Evolutionary conservation across 1,284 basidiomycete genomes (phyloP).

Genomic region (Thecaphora thlaspeos): DNA sequence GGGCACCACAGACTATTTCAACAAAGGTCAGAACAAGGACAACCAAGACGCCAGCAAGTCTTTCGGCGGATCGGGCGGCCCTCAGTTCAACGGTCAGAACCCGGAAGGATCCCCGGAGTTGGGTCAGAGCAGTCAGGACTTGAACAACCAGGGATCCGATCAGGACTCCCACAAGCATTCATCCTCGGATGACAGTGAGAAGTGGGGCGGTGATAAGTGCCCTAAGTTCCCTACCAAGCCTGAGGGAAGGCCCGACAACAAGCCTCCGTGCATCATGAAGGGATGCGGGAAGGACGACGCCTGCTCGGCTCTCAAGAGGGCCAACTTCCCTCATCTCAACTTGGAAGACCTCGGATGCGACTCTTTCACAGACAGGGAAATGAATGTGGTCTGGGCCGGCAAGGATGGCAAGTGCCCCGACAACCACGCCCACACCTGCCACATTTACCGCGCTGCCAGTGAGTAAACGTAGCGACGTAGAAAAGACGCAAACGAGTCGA

Average conservation of each 20-base stretch:
- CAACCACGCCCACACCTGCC: slow-evolving; percentile 15
- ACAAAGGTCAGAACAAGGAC: too few relatives aligned
- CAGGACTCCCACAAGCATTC: too few relatives aligned
- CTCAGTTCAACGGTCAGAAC: too few relatives aligned
- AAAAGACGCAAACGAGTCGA: too few relatives aligned
- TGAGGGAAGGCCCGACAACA: slow-evolving; percentile 4
- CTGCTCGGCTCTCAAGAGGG: slow-evolving; percentile 35
- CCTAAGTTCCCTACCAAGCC: slow-evolving; percentile 25
- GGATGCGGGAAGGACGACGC: slow-evolving; percentile 21
- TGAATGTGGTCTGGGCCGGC: background rate
- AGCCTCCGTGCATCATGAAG: slow-evolving; percentile 25
- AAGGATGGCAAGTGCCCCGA: background rate
- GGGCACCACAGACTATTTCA: too few relatives aligned
- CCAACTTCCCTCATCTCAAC: background rate
- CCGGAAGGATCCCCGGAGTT: too few relatives aligned
- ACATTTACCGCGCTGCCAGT: slow-evolving; percentile 8
- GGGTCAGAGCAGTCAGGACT: too few relatives aligned
- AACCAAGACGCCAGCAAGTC: too few relatives aligned
- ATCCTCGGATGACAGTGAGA: too few relatives aligned
- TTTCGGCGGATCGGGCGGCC: too few relatives aligned
- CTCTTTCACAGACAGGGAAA: background rate
- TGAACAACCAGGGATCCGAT: too few relatives aligned
- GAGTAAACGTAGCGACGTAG: too few relatives aligned
- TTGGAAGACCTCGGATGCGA: background rate
- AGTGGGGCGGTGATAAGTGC: slow-evolving; percentile 2